Base-by-base conservation (phyloP, 768 basidiomycete species). In the Leucocoprinus leucothites region DNA sequence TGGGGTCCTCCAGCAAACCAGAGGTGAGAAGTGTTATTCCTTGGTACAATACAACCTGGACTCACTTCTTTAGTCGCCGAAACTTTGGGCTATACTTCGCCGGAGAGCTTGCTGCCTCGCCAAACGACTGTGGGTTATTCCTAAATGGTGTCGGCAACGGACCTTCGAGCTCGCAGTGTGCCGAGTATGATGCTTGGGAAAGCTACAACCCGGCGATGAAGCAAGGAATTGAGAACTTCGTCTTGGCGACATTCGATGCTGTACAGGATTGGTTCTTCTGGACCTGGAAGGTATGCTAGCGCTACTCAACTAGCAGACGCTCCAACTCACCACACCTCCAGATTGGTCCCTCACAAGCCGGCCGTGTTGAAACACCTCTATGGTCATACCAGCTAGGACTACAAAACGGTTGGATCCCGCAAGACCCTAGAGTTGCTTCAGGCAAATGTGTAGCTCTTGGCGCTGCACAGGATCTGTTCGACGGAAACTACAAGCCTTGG, bases 91-190 rank as follows among this genome's bases (percentile, higher is more conserved):
- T 93, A 38, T 84, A 84, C 13, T 64, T 86, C 22, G 84, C 83
- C 0, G 93, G 90, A 41, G 93, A 95, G 69, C 93, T 87, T 69
- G 82, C 86, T 50, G 76, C 76, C 1, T 86, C 82, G 9, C 77
- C 74, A 61, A 90, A 87, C 63, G 75, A 82, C 50, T 90, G 89
- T 62, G 87, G 66, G 8, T 59, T 72, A 13, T 71, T 66, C 54
- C 52, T 73, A 22, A 58, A 53, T 1, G 69, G 68, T 9, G 63
- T 64, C 11, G 59, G 53, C 28, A n/a, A 53, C 19, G 64, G 70
- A 25, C 88, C 88, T 13, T 18, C 57, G 16, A 68, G 68, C 46
- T 69, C 65, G 4, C 42, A 71, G 49, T 72, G 75, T 61, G 45
- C 67, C 38, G 49, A 66, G 47, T 74, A 67, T 59, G 61, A 73